Percentiles rank a stretch among this genome's conserved stretches.
Evolutionary conservation across 1,284 basidiomycete genomes (phyloP).

Genomic region (Ustilago trichophora): DNA sequence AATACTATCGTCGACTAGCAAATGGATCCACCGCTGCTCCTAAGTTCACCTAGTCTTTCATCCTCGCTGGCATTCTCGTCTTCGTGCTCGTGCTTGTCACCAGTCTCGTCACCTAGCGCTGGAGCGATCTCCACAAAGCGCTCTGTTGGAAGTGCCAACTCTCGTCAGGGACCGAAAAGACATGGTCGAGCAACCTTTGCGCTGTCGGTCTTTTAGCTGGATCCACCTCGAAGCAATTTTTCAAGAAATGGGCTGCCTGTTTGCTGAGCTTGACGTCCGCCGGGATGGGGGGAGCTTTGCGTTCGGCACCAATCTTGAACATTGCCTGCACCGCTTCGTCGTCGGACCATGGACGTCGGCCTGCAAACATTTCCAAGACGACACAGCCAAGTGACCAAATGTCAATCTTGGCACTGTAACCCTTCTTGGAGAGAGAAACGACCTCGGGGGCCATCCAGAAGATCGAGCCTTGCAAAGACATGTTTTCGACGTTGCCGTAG

Average conservation of each 20-base stretch:
- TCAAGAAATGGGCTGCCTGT: slow-evolving; percentile 84
- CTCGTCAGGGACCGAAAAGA: slow-evolving; percentile 72
- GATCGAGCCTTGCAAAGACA: slow-evolving; percentile 88
- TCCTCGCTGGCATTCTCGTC: too few relatives aligned
- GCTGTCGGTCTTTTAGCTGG: slow-evolving; percentile 87
- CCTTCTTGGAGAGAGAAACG: slow-evolving; percentile 77
- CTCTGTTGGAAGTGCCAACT: slow-evolving; percentile 57
- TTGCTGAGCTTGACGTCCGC: slow-evolving; percentile 78
- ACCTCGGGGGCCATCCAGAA: slow-evolving; percentile 99
- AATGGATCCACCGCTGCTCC: too few relatives aligned
- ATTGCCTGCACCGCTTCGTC: slow-evolving; percentile 90
- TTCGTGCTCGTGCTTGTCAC: not conserved
- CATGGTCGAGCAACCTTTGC: slow-evolving; percentile 80
- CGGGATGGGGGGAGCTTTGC: slow-evolving; percentile 87
- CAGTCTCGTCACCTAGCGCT: slow-evolving; percentile 3
- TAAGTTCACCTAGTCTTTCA: too few relatives aligned
- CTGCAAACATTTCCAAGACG: slow-evolving; percentile 97
- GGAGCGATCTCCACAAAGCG: slow-evolving; percentile 40
- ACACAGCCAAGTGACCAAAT: slow-evolving; percentile 99
- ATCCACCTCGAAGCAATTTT: slow-evolving; percentile 88
- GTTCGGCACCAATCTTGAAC: slow-evolving; percentile 87
- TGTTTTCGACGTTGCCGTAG: slow-evolving; percentile 79
- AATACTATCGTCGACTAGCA: too few relatives aligned
- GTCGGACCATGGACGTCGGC: slow-evolving; percentile 88
- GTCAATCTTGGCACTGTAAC: slow-evolving; percentile 95